These are phyloP conservation scores for Austroboletus novae-zelandiae DNA, from an alignment of 1,284 basidiomycete species.

Conservation along the genomic window DNA sequence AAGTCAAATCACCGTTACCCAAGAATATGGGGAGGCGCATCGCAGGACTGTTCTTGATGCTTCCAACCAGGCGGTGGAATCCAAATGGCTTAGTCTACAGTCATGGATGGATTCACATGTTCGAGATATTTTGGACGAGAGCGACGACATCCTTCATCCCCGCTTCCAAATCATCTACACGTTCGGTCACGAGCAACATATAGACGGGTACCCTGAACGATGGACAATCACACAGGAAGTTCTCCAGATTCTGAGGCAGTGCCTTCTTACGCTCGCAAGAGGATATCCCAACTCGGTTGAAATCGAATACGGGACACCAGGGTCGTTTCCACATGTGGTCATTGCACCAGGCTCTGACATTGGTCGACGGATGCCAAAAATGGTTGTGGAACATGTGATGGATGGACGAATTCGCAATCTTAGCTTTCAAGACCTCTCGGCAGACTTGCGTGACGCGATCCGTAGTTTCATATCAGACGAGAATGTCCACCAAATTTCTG, in stretches of 20 bases:
- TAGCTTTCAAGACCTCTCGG: slow-evolving; percentile 12
- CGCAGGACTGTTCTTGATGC: neutral
- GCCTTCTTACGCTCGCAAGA: slow-evolving; percentile 5
- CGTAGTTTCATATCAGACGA: slow-evolving; percentile 21
- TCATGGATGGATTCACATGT: slow-evolving; percentile 27
- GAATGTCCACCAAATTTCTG: neutral
- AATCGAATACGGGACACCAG: slow-evolving; percentile 3
- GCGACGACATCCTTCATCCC: slow-evolving; percentile 41
- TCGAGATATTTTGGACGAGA: slow-evolving; percentile 43
- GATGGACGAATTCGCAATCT: slow-evolving; percentile 18
- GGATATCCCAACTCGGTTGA: neutral
- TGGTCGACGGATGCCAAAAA: slow-evolving; percentile 17
- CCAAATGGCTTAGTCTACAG: slow-evolving; percentile 18
- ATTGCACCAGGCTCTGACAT: slow-evolving; percentile 20
- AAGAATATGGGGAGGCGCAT: neutral
- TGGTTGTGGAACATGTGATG: slow-evolving; percentile 26
- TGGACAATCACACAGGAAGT: slow-evolving; percentile 46
- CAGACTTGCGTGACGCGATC: slow-evolving; percentile 8
- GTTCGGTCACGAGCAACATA: slow-evolving; percentile 35
- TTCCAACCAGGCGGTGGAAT: too few relatives aligned
- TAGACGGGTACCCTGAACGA: slow-evolving; percentile 46
- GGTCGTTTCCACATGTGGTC: slow-evolving; percentile 32
- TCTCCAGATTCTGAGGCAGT: slow-evolving; percentile 24
- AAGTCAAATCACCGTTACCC: too few relatives aligned
- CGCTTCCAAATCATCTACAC: slow-evolving; percentile 45